Conservation (phyloP, 2,329 filamentous ascomycete species). For the Parafenestella ontariensis region DNA sequence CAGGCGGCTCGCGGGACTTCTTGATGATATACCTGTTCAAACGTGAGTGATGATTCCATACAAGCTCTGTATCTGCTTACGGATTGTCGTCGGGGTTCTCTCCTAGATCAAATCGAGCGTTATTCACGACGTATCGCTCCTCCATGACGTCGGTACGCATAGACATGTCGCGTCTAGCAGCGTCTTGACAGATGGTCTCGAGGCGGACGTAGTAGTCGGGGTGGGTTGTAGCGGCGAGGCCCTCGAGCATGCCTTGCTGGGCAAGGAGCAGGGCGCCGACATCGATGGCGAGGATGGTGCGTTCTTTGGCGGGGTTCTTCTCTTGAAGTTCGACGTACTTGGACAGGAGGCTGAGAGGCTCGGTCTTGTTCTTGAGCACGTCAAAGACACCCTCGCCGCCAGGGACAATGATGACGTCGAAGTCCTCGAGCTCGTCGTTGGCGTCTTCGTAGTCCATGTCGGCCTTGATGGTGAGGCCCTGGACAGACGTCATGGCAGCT, state of each 20-base stretch:
- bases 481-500: slow-evolving; percentile 58
- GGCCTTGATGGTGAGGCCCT: slow-evolving; percentile 74
- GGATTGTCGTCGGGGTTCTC: slow-evolving; percentile 79
- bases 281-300: slow-evolving; percentile 80
- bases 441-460: slow-evolving; percentile 83
- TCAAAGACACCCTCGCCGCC: slow-evolving; percentile 70
- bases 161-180: slow-evolving; percentile 71
- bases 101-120: slow-evolving; percentile 81
- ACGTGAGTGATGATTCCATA: slow-evolving; percentile 56
- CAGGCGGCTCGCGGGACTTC: slow-evolving; percentile 57
- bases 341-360: slow-evolving; percentile 70
- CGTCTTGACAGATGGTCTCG: slow-evolving; percentile 80
- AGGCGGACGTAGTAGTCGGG: slow-evolving; percentile 80
- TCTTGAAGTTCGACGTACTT: slow-evolving; percentile 82
- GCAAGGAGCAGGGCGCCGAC: slow-evolving; percentile 81
- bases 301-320: slow-evolving; percentile 78
- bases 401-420: slow-evolving; percentile 79
- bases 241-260: slow-evolving; percentile 76
- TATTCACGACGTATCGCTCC: slow-evolving; percentile 88
- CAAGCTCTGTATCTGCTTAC: slow-evolving; percentile 17
- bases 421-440: slow-evolving; percentile 73
- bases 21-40: slow-evolving; percentile 80
- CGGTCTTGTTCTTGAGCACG: slow-evolving; percentile 70
- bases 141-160: slow-evolving; percentile 85
- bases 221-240: slow-evolving; percentile 82